A percentile compares a stretch with the other conserved stretches of the same genome.
Conservation (phyloP, 1,139 yeast genomes). For the Magnusiomyces paraingens region DNA sequence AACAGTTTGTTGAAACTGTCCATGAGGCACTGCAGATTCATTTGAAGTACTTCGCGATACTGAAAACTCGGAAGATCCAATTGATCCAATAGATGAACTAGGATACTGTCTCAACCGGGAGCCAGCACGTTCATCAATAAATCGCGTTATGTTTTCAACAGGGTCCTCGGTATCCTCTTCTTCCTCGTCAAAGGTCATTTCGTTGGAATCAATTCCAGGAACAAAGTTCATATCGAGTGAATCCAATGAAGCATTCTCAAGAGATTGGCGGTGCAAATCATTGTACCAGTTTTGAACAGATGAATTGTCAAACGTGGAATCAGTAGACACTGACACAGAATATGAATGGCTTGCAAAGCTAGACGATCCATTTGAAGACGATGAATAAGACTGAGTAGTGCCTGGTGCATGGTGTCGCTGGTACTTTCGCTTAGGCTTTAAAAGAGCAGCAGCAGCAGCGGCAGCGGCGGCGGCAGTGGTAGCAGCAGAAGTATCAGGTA, state of each 20-base stretch:
- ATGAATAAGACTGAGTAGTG: background rate
- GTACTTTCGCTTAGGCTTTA: background rate
- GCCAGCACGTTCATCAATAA: constrained; percentile 4
- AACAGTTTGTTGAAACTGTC: no score
- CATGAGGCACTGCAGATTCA: no score
- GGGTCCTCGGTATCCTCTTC: constrained; percentile 6
- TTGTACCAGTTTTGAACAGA: constrained; percentile 10
- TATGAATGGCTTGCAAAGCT: background rate
- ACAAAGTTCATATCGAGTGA: constrained; percentile 8
- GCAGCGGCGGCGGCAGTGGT: background rate
- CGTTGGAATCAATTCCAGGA: constrained; percentile 9
- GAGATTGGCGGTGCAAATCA: background rate
- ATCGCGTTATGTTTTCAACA: constrained; percentile 11
- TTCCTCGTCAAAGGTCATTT: constrained; percentile 12
- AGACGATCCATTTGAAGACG: background rate
- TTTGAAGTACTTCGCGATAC: no score
- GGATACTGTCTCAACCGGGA: background rate
- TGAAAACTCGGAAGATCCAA: no score
- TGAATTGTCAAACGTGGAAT: background rate
- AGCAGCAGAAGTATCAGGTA: background rate
- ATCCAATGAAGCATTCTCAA: constrained; percentile 8
- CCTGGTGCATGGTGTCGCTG: no score
- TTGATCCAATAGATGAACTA: no score
- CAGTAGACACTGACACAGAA: background rate
- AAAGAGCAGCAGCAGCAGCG: background rate